These are phyloP conservation scores for Triglochin maritima DNA, from an alignment of 106 monocot genomes.

Conservation along the genomic window DNA sequence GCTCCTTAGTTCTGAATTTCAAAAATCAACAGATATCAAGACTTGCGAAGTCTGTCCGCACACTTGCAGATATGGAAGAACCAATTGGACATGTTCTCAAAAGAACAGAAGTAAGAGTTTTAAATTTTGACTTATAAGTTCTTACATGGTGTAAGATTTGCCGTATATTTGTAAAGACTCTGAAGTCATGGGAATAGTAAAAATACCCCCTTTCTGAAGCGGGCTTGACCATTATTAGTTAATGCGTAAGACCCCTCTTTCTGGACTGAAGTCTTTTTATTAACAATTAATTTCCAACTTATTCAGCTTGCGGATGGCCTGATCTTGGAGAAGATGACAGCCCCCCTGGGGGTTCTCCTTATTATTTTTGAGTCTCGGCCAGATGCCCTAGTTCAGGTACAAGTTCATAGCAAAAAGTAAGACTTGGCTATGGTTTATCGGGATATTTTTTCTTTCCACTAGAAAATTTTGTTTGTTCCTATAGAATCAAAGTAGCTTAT, in stretches of 20 bases:
- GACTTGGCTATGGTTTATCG: not conserved
- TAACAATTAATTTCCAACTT: not conserved
- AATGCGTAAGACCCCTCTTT: not conserved
- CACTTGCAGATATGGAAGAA: constrained; percentile 91
- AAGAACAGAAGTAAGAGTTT: constrained; percentile 53
- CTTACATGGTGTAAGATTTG: not conserved
- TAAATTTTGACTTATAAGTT: not conserved
- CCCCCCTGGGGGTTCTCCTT: constrained; percentile 74
- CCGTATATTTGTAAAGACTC: not conserved
- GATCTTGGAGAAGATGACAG: constrained; percentile 71
- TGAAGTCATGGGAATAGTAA: not conserved
- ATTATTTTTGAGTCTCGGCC: constrained; percentile 95
- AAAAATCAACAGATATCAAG: constrained; percentile 54
- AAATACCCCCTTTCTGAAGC: too few species aligned
- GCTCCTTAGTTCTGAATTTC: not conserved
- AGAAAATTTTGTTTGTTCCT: too few species aligned
- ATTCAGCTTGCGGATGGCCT: constrained; percentile 73
- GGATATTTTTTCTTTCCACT: too few species aligned
- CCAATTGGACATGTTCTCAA: constrained; percentile 54
- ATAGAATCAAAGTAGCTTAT: too few species aligned
- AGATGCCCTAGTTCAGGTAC: constrained; percentile 96
- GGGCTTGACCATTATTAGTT: not conserved
- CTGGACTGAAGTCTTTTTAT: not conserved
- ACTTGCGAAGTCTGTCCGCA: constrained; percentile 70
- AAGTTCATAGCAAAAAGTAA: not conserved